Conservation (phyloP, 2,329 filamentous ascomycete species). For the Nigrospora sphaerica region DNA sequence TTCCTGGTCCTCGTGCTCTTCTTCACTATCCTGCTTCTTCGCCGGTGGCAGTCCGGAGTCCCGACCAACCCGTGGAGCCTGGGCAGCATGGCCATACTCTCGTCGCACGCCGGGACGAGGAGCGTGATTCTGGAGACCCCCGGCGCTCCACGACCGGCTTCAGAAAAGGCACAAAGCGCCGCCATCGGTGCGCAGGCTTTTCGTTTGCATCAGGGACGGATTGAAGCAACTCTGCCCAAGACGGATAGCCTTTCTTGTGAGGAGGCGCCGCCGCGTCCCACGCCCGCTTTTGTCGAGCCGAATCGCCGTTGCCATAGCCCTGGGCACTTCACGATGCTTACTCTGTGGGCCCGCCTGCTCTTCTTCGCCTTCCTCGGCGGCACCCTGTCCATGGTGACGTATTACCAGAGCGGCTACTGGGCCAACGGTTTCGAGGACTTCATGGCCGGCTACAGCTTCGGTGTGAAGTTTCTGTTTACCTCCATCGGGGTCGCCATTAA, state of each 20-base stretch:
- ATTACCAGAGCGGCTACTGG: constrained; percentile 26
- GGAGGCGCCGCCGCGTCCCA: neutral
- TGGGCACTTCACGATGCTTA: constrained; percentile 17
- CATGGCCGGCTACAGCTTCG: constrained; percentile 31
- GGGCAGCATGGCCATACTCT: constrained; percentile 23
- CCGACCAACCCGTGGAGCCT: constrained; percentile 28
- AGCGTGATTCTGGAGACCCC: constrained; percentile 20
- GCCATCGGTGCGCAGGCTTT: constrained; percentile 1
- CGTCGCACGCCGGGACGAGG: constrained; percentile 13
- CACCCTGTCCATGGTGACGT: constrained; percentile 24
- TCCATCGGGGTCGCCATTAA: constrained; percentile 28
- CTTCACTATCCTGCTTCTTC: constrained; percentile 4
- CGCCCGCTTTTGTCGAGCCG: no score
- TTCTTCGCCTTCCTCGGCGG: constrained; percentile 19
- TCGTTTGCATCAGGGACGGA: constrained; percentile 6
- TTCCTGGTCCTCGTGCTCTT: constrained; percentile 8
- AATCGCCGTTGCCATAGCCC: neutral
- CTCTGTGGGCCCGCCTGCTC: constrained; percentile 12
- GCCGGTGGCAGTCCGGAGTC: constrained; percentile 22
- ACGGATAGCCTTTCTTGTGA: no score
- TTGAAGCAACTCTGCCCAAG: no score
- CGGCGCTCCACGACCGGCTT: no score
- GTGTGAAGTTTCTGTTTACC: constrained; percentile 32
- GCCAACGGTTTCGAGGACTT: constrained; percentile 31
- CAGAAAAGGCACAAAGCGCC: no score